These are phyloP conservation scores for Puccinellia tenuiflora DNA, from an alignment of 176 grass and related monocot genomes.

Conservation along the genomic window DNA sequence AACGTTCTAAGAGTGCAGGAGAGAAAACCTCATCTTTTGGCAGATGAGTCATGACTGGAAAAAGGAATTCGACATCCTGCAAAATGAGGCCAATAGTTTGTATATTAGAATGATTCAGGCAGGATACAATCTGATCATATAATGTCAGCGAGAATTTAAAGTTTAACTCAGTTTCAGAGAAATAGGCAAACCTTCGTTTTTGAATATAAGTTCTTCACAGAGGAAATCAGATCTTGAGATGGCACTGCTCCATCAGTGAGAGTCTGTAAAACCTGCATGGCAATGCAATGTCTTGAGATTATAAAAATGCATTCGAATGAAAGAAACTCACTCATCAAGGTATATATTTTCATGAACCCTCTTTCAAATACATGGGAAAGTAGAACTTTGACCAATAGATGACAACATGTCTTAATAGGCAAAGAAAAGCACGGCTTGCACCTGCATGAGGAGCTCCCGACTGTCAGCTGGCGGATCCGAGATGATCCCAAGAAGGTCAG, in stretches of 20 bases:
- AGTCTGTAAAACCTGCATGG: slow-evolving; percentile 73
- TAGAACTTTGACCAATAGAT: slow-evolving; percentile 21
- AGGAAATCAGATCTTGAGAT: slow-evolving; percentile 75
- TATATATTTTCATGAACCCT: neutral
- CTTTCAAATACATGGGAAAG: neutral
- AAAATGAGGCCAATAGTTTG: slow-evolving; percentile 31
- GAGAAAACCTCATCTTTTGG: slow-evolving; percentile 82
- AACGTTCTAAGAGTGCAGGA: neutral
- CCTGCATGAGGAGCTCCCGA: slow-evolving; percentile 71
- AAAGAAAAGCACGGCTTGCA: slow-evolving; percentile 32
- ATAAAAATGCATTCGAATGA: slow-evolving; percentile 8
- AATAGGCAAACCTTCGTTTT: slow-evolving; percentile 65
- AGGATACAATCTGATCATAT: neutral
- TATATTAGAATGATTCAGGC: neutral
- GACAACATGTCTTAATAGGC: neutral
- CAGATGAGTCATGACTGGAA: slow-evolving; percentile 70
- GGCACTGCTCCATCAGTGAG: slow-evolving; percentile 66
- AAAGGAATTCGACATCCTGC: slow-evolving; percentile 86
- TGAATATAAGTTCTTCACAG: slow-evolving; percentile 77
- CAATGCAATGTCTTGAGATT: slow-evolving; percentile 10
- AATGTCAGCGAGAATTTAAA: slow-evolving; percentile 23
- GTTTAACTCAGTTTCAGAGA: neutral
- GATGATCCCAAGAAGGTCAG: slow-evolving; percentile 69
- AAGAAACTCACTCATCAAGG: slow-evolving; percentile 1
- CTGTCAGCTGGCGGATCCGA: slow-evolving; percentile 76